phyloP scores from a whole-genome alignment of 768 basidiomycete genomes.

The Mycena galericulata region DNA sequence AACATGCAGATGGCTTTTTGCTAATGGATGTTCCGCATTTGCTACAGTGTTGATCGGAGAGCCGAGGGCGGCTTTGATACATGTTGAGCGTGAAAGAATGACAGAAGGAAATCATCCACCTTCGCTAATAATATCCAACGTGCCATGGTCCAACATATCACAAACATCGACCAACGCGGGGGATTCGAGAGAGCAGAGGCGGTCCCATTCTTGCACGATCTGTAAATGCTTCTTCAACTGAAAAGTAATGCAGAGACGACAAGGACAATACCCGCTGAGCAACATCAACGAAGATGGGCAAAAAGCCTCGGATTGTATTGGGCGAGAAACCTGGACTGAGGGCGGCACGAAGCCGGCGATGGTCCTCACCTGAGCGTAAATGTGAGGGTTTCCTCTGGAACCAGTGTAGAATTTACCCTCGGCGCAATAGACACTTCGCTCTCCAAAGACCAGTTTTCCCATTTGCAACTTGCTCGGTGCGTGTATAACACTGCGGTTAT shows the following conservation, averaged over 20 bases:
- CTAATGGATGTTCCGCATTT: slow-evolving; percentile 25
- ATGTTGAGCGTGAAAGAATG: not conserved
- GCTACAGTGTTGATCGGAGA: slow-evolving; percentile 26
- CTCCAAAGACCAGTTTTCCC: slow-evolving; percentile 26
- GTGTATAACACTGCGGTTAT: slow-evolving; percentile 22
- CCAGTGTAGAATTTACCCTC: slow-evolving; percentile 6
- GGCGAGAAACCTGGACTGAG: slow-evolving; percentile 24
- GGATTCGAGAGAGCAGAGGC: not conserved
- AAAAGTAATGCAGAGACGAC: not conserved
- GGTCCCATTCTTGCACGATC: slow-evolving; percentile 26
- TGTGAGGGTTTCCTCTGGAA: not conserved
- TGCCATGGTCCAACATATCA: slow-evolving; percentile 27
- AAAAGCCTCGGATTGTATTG: slow-evolving; percentile 9
- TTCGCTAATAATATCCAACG: slow-evolving; percentile 32
- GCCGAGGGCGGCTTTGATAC: slow-evolving; percentile 24
- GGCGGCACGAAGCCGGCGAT: slow-evolving; percentile 26
- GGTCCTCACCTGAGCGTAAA: slow-evolving; percentile 11
- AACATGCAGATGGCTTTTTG: slow-evolving; percentile 28
- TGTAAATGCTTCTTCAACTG: not conserved
- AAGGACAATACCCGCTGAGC: slow-evolving; percentile 7
- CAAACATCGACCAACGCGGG: slow-evolving; percentile 23
- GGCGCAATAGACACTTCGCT: slow-evolving; percentile 27
- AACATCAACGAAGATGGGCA: slow-evolving; percentile 21
- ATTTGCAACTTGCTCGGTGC: slow-evolving; percentile 16
- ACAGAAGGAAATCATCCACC: not conserved